Conservation (phyloP, 164 flowering plant species). For the Taxillus chinensis region DNA sequence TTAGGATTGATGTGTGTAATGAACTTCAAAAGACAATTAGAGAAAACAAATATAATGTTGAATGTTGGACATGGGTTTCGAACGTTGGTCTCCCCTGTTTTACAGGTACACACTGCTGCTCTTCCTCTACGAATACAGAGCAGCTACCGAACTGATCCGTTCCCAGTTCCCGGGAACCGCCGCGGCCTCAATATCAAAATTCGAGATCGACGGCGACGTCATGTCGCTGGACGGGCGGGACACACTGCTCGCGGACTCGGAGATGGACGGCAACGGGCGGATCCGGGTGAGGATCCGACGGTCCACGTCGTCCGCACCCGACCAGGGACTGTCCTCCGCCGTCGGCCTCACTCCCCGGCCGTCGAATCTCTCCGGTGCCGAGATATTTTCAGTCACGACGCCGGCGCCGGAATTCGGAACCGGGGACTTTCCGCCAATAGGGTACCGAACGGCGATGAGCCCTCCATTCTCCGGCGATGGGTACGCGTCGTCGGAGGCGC, state of each 20-base stretch:
- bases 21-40: too few relatives aligned
- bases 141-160: slow-evolving; percentile 31
- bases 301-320: slow-evolving; percentile 41
- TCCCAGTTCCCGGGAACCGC: slow-evolving; percentile 32
- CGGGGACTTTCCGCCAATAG: slow-evolving; percentile 21
- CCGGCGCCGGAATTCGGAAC: slow-evolving; percentile 20
- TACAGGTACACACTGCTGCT: slow-evolving; percentile 46
- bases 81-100: neutral
- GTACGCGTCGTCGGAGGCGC: slow-evolving; percentile 54
- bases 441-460: slow-evolving; percentile 27
- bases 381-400: slow-evolving; percentile 43
- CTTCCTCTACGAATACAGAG: slow-evolving; percentile 47
- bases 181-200: slow-evolving; percentile 39
- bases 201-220: slow-evolving; percentile 47
- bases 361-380: slow-evolving; percentile 50
- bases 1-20: too few relatives aligned
- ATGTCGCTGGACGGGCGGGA: slow-evolving; percentile 50
- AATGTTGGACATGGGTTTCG: too few relatives aligned
- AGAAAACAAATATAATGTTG: neutral
- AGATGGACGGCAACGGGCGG: slow-evolving; percentile 35
- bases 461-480: slow-evolving; percentile 34
- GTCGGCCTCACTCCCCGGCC: slow-evolving; percentile 42
- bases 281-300: slow-evolving; percentile 47
- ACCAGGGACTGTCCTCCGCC: slow-evolving; percentile 29
- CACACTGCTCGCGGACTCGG: slow-evolving; percentile 43